Base-by-base conservation (phyloP, 352 stramenopile genomes). In the Phytophthora foliorum region DNA sequence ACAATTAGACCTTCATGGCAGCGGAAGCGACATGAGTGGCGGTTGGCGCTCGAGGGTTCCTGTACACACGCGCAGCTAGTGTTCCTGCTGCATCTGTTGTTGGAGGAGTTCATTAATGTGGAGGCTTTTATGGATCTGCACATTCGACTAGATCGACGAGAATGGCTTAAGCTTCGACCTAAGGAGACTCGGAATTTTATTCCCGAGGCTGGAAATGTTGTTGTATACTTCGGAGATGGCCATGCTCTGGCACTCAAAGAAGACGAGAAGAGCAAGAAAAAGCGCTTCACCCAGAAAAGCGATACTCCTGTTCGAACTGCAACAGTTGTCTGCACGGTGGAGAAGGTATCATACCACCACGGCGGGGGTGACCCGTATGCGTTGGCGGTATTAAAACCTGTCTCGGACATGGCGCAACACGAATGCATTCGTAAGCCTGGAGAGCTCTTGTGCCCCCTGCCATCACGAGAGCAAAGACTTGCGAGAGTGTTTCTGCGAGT, bases 141-240 rank as follows among this genome's bases (percentile, higher is more conserved):
- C 29, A 77, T 87, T 6, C 74, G 78, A 17, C 72, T 95, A 13
- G 81, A 94, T 56, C 73, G 86, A 21, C 89, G 85, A 14, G 86
- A 95, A 32, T 95, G 85, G 83, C 57, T 95, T 32, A 90, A 94
- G 63, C 65, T 95, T 29, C 84, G 86, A 21, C 62, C 75, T 4
- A 94, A 95, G 45, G 84, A 93, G 34, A 75, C 64, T 4, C 72
- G 82, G 29, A 94, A 94, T 51, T 95, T 93, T 57, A 84, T 93
- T 58, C 88, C 88, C 11, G 88, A 95, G 24, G 61, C 82, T 16
- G 85, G 78, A 53, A 81, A 82, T 17, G 57, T 78, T 9, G 78
- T 94, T 29, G 65, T 94, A 8, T 95, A 95, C 53, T 95, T 95
- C 38, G 88, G 88, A 27, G 82, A 94, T 64, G 88, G 88, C 2